Base-by-base conservation (phyloP, 2,329 filamentous ascomycete species). In the Trichoderma semiorbis region DNA sequence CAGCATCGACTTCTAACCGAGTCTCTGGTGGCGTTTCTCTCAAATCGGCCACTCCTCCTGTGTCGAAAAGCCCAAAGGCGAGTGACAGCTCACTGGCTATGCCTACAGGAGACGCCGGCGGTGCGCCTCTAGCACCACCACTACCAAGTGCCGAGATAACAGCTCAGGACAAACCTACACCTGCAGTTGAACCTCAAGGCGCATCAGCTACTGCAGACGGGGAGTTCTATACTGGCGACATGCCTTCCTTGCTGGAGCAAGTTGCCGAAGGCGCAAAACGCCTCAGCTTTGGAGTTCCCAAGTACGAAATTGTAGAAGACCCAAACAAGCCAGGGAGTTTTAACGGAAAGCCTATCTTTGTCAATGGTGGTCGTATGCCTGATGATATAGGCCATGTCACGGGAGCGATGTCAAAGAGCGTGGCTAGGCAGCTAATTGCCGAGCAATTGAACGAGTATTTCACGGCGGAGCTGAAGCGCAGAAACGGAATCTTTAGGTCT, bases 381-480 rank as follows among this genome's bases (percentile, higher is more conserved):
- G 66, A 74, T 1, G 75, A 73, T 3, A 64, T 84, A 0, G 82
- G 81, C 3, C 34, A 74, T 7, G 81, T 86, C 5, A 68, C 53
- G 1, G 75, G 79, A 6, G 76, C 83, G 10, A 76, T 77, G 5
- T 79, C 82, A 3, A 81, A 79, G 74, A 79, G 77, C 57, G 72
- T 76, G 11, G 79, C 84, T 1, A 83, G 78, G 74, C 78, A 82
- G 72, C 77, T 76, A 69, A 76, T 87, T 4, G 83, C 85, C 0
- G 79, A 81, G 73, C 73, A 75, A 36, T 75, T 87, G 3, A 73
- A 86, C 16, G 73, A 47, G 7, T 81, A 79, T 76, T 72, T 88
- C 34, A 69, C 77, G 68, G 73, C 75, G 55, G 74, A 79, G 69
- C 65, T 74, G 11, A 60, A 69, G 65, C 61, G 3, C 24, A 74